These are phyloP conservation scores for Chenopodium berlandieri DNA, from an alignment of 148 eudicot genomes.

Conservation along the genomic window DNA sequence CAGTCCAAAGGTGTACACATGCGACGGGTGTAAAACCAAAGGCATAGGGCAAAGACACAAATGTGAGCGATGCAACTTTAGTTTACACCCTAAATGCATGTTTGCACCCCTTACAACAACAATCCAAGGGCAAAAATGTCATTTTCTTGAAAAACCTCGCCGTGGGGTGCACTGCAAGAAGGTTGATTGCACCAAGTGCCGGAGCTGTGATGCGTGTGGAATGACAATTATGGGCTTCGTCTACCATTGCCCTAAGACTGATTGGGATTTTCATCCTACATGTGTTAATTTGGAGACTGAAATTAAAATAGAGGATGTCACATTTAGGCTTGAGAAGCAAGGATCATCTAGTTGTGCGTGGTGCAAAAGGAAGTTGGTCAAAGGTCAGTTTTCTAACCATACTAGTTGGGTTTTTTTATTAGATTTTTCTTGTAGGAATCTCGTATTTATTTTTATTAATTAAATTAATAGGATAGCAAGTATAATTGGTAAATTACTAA, in stretches of 20 bases:
- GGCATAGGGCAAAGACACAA: background rate
- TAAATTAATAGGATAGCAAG: too few species aligned
- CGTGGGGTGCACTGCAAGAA: background rate
- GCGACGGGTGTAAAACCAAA: constrained; percentile 18
- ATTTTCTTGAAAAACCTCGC: background rate
- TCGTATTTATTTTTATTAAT: too few species aligned
- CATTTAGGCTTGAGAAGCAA: constrained; percentile 14
- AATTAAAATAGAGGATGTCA: constrained; percentile 12
- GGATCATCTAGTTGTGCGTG: background rate
- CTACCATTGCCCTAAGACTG: constrained; percentile 7
- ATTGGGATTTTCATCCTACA: constrained; percentile 23
- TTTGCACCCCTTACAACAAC: background rate
- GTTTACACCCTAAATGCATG: constrained; percentile 9
- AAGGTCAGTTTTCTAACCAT: constrained; percentile 2
- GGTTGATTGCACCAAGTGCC: constrained; percentile 2
- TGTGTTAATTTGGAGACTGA: constrained; percentile 16
- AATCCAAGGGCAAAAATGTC: background rate
- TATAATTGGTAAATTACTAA: too few species aligned
- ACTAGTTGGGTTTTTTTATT: too few species aligned
- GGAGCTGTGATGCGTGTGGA: constrained; percentile 27
- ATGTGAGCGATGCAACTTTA: background rate
- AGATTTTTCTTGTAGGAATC: too few species aligned
- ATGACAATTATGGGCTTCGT: constrained; percentile 19
- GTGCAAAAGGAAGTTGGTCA: background rate
- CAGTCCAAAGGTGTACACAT: background rate